A percentile compares a stretch with the other conserved stretches of the same genome.
These are phyloP conservation scores for Heliosperma pusillum DNA, from an alignment of 148 eudicot genomes.

Conservation along the genomic window DNA sequence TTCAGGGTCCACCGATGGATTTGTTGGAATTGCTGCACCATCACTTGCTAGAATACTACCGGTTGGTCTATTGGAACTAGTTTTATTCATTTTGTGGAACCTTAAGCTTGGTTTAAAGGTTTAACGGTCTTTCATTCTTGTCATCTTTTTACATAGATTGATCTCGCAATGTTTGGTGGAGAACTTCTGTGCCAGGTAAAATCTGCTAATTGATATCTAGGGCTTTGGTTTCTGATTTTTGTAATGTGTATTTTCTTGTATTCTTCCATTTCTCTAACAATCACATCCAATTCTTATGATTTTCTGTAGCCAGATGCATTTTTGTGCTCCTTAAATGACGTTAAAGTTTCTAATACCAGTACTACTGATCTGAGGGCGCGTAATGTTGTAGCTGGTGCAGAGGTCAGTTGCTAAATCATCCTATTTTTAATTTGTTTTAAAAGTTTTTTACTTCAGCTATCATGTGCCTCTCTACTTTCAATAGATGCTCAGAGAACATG, in stretches of 20 bases:
- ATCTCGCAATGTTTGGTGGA: slow-evolving; percentile 87
- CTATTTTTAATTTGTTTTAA: neutral
- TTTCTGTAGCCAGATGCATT: slow-evolving; percentile 93
- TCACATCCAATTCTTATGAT: slow-evolving; percentile 8
- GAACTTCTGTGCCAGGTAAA: slow-evolving; percentile 91
- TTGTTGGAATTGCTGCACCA: slow-evolving; percentile 93
- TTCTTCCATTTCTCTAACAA: slow-evolving; percentile 10
- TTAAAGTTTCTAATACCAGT: slow-evolving; percentile 60
- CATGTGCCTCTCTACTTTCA: neutral
- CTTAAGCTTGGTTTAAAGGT: neutral
- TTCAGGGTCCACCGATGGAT: slow-evolving; percentile 74
- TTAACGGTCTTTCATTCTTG: slow-evolving; percentile 1
- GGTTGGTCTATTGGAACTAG: slow-evolving; percentile 38
- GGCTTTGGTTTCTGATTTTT: slow-evolving; percentile 1
- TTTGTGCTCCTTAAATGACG: slow-evolving; percentile 91
- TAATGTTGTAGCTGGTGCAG: slow-evolving; percentile 60
- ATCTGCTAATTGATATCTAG: slow-evolving; percentile 8
- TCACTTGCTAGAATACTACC: slow-evolving; percentile 89
- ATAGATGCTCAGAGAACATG: neutral
- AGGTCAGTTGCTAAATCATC: slow-evolving; percentile 43
- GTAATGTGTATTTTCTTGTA: neutral
- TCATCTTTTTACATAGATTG: slow-evolving; percentile 49
- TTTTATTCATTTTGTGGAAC: slow-evolving; percentile 10
- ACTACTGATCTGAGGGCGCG: slow-evolving; percentile 74
- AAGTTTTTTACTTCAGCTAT: neutral